phyloP scores from a whole-genome alignment of 148 eudicot genomes.

The Heliosperma pusillum region DNA sequence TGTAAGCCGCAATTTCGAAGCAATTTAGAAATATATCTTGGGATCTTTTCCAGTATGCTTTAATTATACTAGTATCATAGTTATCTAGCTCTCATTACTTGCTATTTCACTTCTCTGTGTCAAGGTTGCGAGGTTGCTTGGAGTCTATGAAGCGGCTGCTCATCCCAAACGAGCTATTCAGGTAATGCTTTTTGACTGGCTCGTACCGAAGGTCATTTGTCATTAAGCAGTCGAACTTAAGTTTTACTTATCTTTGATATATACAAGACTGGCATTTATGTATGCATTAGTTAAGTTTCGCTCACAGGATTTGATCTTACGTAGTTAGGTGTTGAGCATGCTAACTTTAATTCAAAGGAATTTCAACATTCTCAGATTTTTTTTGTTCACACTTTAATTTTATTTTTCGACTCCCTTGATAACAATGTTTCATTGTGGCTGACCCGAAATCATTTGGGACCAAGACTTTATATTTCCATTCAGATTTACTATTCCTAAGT shows the following conservation, averaged over 20 bases:
- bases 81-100: neutral
- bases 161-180: constrained; percentile 97
- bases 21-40: neutral
- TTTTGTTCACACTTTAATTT: no score
- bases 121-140: constrained; percentile 87
- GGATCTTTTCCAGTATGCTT: neutral
- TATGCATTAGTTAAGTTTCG: no score
- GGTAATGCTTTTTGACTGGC: constrained; percentile 29
- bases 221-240: neutral
- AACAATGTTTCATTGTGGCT: neutral
- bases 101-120: neutral
- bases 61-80: neutral
- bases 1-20: neutral
- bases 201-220: neutral
- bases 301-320: no score
- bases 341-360: no score
- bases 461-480: no score
- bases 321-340: no score
- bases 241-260: neutral
- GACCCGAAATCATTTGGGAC: neutral
- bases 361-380: no score
- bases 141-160: constrained; percentile 62
- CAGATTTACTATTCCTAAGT: no score
- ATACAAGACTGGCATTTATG: no score
- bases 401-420: no score